Evolutionary conservation across 306 rosid genomes (phyloP).

Genomic region (Vigna nakashimae): DNA sequence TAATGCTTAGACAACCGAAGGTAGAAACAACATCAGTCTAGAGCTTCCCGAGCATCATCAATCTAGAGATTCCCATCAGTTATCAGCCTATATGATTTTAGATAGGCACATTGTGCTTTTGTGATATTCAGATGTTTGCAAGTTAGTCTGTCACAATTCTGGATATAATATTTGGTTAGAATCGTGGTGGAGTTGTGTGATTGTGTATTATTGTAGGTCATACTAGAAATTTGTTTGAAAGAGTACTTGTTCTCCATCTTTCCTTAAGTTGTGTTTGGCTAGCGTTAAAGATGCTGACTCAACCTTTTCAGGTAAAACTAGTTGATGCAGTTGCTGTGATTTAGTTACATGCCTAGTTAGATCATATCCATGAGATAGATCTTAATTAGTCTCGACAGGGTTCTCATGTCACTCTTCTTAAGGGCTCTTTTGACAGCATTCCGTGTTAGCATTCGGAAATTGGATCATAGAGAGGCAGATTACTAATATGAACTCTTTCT

Average conservation of each 20-base stretch:
- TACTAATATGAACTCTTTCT: conserved; percentile 6
- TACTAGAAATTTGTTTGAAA: conserved; percentile 45
- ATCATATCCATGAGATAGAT: conserved; percentile 14
- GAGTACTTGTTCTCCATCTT: conserved; percentile 45
- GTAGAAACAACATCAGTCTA: conserved; percentile 58
- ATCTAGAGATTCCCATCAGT: conserved; percentile 52
- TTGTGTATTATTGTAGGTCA: conserved; percentile 54
- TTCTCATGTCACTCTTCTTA: conserved; percentile 19
- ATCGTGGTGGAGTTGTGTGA: conserved; percentile 45
- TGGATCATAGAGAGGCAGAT: conserved; percentile 29
- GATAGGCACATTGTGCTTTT: conserved; percentile 47
- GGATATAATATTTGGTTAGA: conserved; percentile 50
- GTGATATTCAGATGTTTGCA: conserved; percentile 48
- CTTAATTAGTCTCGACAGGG: conserved; percentile 33
- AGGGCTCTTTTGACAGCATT: conserved; percentile 24
- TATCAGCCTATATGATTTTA: conserved; percentile 43
- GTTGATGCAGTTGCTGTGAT: conserved; percentile 36
- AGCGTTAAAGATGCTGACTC: conserved; percentile 46
- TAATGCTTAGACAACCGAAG: conserved; percentile 53
- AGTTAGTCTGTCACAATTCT: conserved; percentile 50
- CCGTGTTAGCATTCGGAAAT: conserved; percentile 5
- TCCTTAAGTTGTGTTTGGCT: conserved; percentile 44
- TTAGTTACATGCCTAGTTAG: conserved; percentile 49
- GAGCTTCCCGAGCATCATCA: conserved; percentile 54
- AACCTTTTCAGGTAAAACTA: conserved; percentile 41